Base-by-base conservation (phyloP, 495 filamentous ascomycete genomes). In the Neurospora hispaniola region DNA sequence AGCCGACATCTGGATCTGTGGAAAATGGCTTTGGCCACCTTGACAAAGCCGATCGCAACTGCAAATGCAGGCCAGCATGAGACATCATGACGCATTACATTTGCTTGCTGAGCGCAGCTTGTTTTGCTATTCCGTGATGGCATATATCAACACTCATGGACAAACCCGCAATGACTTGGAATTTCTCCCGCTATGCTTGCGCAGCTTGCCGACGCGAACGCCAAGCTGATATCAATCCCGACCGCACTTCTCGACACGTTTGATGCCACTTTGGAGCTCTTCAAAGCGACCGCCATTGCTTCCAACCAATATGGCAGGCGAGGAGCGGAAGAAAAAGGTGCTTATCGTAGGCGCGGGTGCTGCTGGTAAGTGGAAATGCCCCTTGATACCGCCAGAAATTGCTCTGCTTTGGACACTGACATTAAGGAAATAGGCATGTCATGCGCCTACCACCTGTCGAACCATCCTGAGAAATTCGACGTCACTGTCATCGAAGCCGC, bases 401-500 rank as follows among this genome's bases (percentile, higher is more conserved):
- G 9, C 40, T 62, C 23, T 5, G 6, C 14, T 18, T 27, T 16
- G 9, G 14, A 62, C 14, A 2, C 54, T 62, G 54, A 62, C 12
- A 9, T 8, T 2, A 14, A 4, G 11, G 7, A 35, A 35, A 11
- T 38, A 78, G 76, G 77, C 42, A 81, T 92, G 92, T 91, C 92
- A 20, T 93, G 92, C 76, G 92, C 92, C 10, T 85, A 89, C 23
- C 90, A 91, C 16, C 84, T 96, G 4, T 88, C 92, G 20, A 84
- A 93, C 70, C 91, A 94, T 75, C 90, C 90, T 0, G 87, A 92
- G 43, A 88, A 87, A 71, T 95, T 94, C 79, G 85, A 90, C 43
- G 87, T 95, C 39, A 94, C 92, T 0, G 77, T 95, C 38, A 86
- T 96, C 70, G 92, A 95, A 72, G 86, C 85, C 1, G 86, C 86